Evolutionary conservation across 2,329 filamentous ascomycete species (phyloP), one percentile per base, ranked within the genome.

Genomic region (Cladosporium sp.): DNA sequence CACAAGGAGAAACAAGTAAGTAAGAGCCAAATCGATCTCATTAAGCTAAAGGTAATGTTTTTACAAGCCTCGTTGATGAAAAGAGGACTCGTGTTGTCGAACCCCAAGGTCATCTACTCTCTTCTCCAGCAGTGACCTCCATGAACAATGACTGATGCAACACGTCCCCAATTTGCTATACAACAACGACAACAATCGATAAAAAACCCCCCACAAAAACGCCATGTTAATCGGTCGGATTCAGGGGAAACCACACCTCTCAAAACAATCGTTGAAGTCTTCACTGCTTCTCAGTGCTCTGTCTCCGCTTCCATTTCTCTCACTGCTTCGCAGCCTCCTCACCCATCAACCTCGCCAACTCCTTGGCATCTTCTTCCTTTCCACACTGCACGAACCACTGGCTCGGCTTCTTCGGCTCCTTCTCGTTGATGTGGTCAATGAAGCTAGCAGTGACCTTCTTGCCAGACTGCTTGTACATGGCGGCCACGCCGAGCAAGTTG

Each of bases 301-400:
- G 74, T 70, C 39, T 78, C 60, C 20, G 9, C 28, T 32, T 9
- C 28, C 25, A 28, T 9, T 2, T n/a, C 20, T 3, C 24, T 45
- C 42, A 55, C 52, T 55, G 52, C 52, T 50, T 57, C 45, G 20
- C 49, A 7, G 47, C 48, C 65, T 84, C 83, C 58, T 80, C 77
- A 57, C 74, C 70, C 39, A 78, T 61, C 22, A 69, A 60, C 15
- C 64, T 63, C 13, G 71, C 70, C 55, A 85, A 66, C 35, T 82
- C 79, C 61, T 79, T 76, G 2, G 85, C 79, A 42, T 70, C 70
- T 28, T 76, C 74, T 13, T 71, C 66, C 44, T 75, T 86, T 76
- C 88, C 90, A 48, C 90, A 83, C 68, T 87, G 84, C 15, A 91
- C 72, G 68, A 87, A 81, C 86, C 86, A 92, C 4, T 84, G 84